Base-by-base conservation (phyloP, 1,139 yeast genomes). In the Taphrina sp. region DNA sequence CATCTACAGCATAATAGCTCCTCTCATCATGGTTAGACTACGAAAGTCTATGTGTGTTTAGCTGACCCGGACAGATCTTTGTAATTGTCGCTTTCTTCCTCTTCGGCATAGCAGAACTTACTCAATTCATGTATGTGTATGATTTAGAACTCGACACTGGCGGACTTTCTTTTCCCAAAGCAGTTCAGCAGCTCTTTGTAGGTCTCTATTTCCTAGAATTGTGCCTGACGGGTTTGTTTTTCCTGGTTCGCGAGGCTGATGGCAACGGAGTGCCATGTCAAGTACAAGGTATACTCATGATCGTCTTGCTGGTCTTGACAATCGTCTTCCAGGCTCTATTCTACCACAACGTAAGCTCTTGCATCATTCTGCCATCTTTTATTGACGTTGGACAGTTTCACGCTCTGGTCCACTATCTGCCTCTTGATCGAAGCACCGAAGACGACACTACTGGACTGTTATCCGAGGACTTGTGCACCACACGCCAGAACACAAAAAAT, bases 171-270 rank as follows among this genome's bases (percentile, higher is more conserved):
- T 92, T 87, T 68, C 95, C 95, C 57, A 78, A 83, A 63, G 96
- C 96, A 1, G 73, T 92, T 60, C 84, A 83, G 71, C 96, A 92
- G 71, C 82, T 92, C 0, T 82, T 92, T 66, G 83, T 85, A 36
- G 97, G 97, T 58, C 71, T 92, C 45, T 92, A 92, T 69, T 70
- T 92, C 62, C 95, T 94, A 14, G 92, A 92, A 70, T 70, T 89
- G 24, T 87, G 95, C 72, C 67, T 92, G 66, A 72, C 90, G 61
- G 96, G 95, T 57, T 74, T 92, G 61, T 89, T 89, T 68, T 95
- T 95, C 47, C 78, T 90, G 62, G 90, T 79, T n/a, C 33, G 62
- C 2, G 49, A 61, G 34, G 56, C 59, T 16, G 47, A 60, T 26
- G 64, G 64, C 26, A 62, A 61, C 1, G 57, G 47, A 23, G 59